A percentile compares a stretch with the other conserved stretches of the same genome.
Evolutionary conservation across 306 rosid species (phyloP).

Genomic region (Cucurbita pepo): DNA sequence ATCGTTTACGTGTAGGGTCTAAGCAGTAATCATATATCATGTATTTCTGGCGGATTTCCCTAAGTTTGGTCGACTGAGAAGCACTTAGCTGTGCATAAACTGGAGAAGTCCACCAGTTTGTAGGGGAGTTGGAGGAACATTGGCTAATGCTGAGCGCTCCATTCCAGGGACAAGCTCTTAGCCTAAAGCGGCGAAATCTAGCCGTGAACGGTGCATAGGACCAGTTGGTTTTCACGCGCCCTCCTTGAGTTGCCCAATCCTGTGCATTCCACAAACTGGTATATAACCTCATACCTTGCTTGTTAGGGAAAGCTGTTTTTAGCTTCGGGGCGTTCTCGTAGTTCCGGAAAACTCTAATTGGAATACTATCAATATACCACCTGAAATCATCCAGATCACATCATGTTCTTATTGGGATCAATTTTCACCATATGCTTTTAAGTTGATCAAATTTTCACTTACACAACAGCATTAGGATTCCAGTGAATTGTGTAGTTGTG

Average conservation of each 20-base stretch:
- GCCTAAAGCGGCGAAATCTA: slow-evolving; percentile 31
- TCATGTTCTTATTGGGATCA: not conserved
- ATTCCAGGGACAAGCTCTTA: slow-evolving; percentile 61
- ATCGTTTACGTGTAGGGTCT: slow-evolving; percentile 28
- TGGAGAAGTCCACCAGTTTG: slow-evolving; percentile 62
- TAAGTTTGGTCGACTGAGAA: slow-evolving; percentile 26
- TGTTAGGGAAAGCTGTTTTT: slow-evolving; percentile 49
- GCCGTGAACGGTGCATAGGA: slow-evolving; percentile 52
- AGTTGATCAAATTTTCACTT: slow-evolving; percentile 12
- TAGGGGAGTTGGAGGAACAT: slow-evolving; percentile 30
- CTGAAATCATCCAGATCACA: slow-evolving; percentile 16
- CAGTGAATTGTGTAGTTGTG: slow-evolving; percentile 92
- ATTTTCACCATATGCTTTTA: not conserved
- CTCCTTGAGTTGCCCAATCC: slow-evolving; percentile 80
- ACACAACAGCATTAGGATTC: slow-evolving; percentile 70
- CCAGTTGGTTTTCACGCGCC: slow-evolving; percentile 56
- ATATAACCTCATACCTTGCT: slow-evolving; percentile 62
- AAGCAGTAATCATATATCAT: slow-evolving; percentile 72
- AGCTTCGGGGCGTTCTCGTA: slow-evolving; percentile 17
- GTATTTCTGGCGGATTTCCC: slow-evolving; percentile 38
- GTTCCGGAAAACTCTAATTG: slow-evolving; percentile 64
- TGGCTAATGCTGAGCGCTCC: slow-evolving; percentile 34
- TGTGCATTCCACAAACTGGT: slow-evolving; percentile 68
- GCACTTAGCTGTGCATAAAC: slow-evolving; percentile 21
- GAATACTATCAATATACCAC: slow-evolving; percentile 58